Base-by-base conservation (phyloP, 352 stramenopile species). In the Lagenidium giganteum region DNA sequence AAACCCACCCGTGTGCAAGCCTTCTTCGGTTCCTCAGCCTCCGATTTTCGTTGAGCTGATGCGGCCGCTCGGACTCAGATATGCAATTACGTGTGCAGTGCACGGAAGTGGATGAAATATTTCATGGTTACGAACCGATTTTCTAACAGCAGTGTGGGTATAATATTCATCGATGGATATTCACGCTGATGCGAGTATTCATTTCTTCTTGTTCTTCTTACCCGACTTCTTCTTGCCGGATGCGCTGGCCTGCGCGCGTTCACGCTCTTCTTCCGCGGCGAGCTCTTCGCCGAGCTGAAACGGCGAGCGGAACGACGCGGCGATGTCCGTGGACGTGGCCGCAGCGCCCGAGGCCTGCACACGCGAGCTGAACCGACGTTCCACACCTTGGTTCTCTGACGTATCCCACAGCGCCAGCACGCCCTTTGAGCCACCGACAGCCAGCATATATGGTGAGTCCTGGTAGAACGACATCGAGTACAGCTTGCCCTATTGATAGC, bases 391-490 rank as follows among this genome's bases (percentile, higher is more conserved):
- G 63, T 95, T 90, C 57, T 96, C 88, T 3, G 67, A 72, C 3
- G 81, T 92, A 38, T 97, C 88, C 88, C 88, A 97, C 8, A 97
- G 61, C 25, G 86, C 87, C 16, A 97, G 50, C 21, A 85, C 67
- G 46, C 87, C 86, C 54, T 90, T 92, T 9, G 81, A 90, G 45
- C 92, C 92, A 29, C 82, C 91, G n/a, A 90, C 73, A 5, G 76
- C 89, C 2, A 97, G 65, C 62, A 96, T 73, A 59, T 88, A 96
- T 13, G 87, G 86, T 37, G 76, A 79, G 51, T 96, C 81, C 36
- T 78, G 59, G 65, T 95, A 93, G 51, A 97, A 97, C 16, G 69
- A 70, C 53, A 96, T 69, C n/a, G 81, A 64, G 42, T 97, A 96
- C 20, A 98, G 54, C 56, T 95, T 78, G 17, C 89, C 92, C 77